Conservation (phyloP, 1,284 basidiomycete species). For the Rhizopogon parksii region DNA sequence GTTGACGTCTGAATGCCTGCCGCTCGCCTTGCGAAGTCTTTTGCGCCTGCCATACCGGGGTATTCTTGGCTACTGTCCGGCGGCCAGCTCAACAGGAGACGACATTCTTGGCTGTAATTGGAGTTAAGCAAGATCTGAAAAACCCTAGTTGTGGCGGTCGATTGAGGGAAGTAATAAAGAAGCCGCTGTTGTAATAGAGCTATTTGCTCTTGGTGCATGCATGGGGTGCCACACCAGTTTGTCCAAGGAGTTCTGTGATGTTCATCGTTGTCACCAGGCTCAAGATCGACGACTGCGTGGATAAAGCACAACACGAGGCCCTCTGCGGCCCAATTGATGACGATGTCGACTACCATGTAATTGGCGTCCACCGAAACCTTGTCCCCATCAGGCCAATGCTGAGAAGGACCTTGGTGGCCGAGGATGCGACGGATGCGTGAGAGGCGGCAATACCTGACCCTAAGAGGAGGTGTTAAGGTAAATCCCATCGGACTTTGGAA, state of each 20-base stretch:
- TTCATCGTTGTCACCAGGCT: slow-evolving; percentile 80
- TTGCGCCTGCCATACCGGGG: slow-evolving; percentile 56
- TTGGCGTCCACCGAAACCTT: slow-evolving; percentile 69
- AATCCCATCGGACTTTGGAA: slow-evolving; percentile 4
- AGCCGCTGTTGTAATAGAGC: slow-evolving; percentile 54
- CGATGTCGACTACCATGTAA: slow-evolving; percentile 87
- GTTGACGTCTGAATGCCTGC: slow-evolving; percentile 66
- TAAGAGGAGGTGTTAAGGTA: slow-evolving; percentile 27
- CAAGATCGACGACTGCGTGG: slow-evolving; percentile 77
- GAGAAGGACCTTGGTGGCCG: slow-evolving; percentile 49
- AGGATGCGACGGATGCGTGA: slow-evolving; percentile 62
- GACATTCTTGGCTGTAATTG: slow-evolving; percentile 38
- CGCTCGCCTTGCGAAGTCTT: slow-evolving; percentile 78
- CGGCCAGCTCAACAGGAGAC: slow-evolving; percentile 82
- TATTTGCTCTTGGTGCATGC: slow-evolving; percentile 49
- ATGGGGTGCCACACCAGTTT: slow-evolving; percentile 88
- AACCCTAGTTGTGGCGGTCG: slow-evolving; percentile 50
- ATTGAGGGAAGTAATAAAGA: slow-evolving; percentile 43
- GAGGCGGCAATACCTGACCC: slow-evolving; percentile 71
- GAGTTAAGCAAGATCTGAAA: slow-evolving; percentile 73
- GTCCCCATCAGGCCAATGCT: slow-evolving; percentile 56
- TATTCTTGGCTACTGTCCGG: slow-evolving; percentile 50
- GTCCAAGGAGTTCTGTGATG: slow-evolving; percentile 75
- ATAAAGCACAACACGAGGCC: slow-evolving; percentile 92
- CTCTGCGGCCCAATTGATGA: slow-evolving; percentile 91